phyloP scores from a whole-genome alignment of 306 rosid species.

The Ziziphus jujuba region DNA sequence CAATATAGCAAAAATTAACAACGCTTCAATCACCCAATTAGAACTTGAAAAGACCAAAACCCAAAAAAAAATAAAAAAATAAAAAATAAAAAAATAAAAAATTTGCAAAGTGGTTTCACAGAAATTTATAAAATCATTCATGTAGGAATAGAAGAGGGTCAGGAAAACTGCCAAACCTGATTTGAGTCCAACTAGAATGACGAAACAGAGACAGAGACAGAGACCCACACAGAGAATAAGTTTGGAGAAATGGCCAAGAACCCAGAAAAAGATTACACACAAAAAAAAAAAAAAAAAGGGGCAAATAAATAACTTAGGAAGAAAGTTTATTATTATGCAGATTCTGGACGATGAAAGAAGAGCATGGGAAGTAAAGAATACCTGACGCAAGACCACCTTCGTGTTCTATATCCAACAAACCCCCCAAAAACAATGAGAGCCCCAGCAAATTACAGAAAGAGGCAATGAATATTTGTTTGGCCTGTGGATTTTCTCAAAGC shows the following conservation, averaged over 20 bases:
- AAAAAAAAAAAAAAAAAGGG: no score
- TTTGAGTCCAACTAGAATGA: slow-evolving; percentile 6
- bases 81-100: neutral
- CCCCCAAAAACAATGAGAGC: slow-evolving; percentile 1
- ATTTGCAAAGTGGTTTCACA: neutral
- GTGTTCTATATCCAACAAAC: neutral
- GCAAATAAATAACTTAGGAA: slow-evolving; percentile 5
- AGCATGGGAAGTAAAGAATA: slow-evolving; percentile 45
- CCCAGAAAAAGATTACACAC: slow-evolving; percentile 7
- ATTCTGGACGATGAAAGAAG: slow-evolving; percentile 28
- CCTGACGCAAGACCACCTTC: slow-evolving; percentile 6
- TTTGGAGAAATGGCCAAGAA: slow-evolving; percentile 5
- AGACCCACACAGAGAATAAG: slow-evolving; percentile 2
- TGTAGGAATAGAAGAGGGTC: neutral
- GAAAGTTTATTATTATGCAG: slow-evolving; percentile 15
- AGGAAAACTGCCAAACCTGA: slow-evolving; percentile 34
- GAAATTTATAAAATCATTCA: neutral
- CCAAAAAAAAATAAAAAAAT: neutral
- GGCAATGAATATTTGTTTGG: slow-evolving; percentile 5
- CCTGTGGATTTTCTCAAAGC: no score
- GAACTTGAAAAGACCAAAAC: neutral
- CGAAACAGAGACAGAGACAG: slow-evolving; percentile 2
- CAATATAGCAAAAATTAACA: neutral
- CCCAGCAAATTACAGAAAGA: neutral
- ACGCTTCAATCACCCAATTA: neutral